Base-by-base conservation (phyloP, 1,284 basidiomycete species). In the Moesziomyces globuligerus region DNA sequence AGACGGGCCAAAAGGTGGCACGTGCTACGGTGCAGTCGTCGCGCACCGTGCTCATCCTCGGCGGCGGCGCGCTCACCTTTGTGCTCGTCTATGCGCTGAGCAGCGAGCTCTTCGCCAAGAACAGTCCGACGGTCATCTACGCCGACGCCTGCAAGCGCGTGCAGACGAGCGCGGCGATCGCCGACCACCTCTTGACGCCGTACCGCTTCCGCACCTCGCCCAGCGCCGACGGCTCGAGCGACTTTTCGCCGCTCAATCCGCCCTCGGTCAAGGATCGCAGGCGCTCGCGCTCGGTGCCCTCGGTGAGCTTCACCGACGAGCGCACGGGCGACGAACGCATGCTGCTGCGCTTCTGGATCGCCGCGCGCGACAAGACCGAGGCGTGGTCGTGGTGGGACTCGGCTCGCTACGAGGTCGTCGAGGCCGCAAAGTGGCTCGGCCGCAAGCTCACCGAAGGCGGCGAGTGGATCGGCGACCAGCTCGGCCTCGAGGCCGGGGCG, bases 121-220 rank as follows among this genome's bases (percentile, higher is more conserved):
- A 96, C 83, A 94, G 92, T 26, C 92, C 93, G 1, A 93, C 92
- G 1, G 92, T 94, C 26, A 85, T 96, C 48, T 94, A 93, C 80
- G 88, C 88, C 38, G 88, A 93, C 69, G 91, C 92, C 13, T 93
- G 93, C 81, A 89, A 93, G 62, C 87, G 89, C 55, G 91, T 96
- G 65, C 88, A 90, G 74, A 85, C 86, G 8, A 93, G 91, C 24
- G 84, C 88, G 41, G 86, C 59, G 45, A 66, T 78, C 15, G 68
- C 66, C 9, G 52, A 62, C 15, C 73, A 76, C 18, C 71, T 79
- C 11, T 47, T 79, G 36, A 66, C 61, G 18, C 77, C 77, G 7
- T 76, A 76, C 48, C 68, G 66, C 29, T 79, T 78, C 69, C 69
- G 73, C 32, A 77, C 75, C 7, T 68, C 62, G 21, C 52, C 66